Evolutionary conservation across 2,329 filamentous ascomycete genomes (phyloP), one percentile per base, ranked within the genome.

Genomic region (Huntiella savannae): DNA sequence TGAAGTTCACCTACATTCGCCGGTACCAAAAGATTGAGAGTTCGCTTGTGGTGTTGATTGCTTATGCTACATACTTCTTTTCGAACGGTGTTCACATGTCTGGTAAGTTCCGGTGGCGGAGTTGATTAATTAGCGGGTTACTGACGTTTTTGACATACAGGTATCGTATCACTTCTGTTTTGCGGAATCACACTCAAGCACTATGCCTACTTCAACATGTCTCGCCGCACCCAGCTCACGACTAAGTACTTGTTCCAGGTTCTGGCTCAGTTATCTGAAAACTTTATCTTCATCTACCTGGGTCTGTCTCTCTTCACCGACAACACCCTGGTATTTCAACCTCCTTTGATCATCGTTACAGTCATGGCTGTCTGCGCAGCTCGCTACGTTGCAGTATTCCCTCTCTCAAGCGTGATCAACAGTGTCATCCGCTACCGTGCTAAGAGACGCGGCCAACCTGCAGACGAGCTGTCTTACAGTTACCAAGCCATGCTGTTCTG

Each of bases 401-500:
- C 91, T 0, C 69, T 98, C 4, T 93, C 87, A 4, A 78, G 71
- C 54, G 71, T 79, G 12, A 93, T 98, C 61, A 98, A 98, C 61
- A 87, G 81, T 71, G 81, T 95, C 57, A 85, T 92, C 54, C 76
- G 82, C 49, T 94, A 94, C 59, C 76, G 86, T 40, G 84, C 87
- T 12, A 73, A 75, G 43, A 76, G 83, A 42, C 73, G 79, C 46
- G 86, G 86, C 17, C 51, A 60, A 48, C 75, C 79, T 4, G 75
- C 76, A 12, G 88, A 96, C 53, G 91, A 96, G 60, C 66, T 98
- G 33, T 91, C 91, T 0, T 92, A 86, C 58, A 85, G 84, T 54
- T 94, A 96, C 62, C 91, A 96, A 62, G 86, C 82, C n/a, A 96
- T 98, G 91, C 75, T 98, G n/a, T 98, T 93, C 65, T 98, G 91